Percentiles rank a stretch among this genome's conserved stretches.
These are phyloP conservation scores for Tylopilus cervinicoccineus DNA, from an alignment of 768 basidiomycete species.

Conservation along the genomic window DNA sequence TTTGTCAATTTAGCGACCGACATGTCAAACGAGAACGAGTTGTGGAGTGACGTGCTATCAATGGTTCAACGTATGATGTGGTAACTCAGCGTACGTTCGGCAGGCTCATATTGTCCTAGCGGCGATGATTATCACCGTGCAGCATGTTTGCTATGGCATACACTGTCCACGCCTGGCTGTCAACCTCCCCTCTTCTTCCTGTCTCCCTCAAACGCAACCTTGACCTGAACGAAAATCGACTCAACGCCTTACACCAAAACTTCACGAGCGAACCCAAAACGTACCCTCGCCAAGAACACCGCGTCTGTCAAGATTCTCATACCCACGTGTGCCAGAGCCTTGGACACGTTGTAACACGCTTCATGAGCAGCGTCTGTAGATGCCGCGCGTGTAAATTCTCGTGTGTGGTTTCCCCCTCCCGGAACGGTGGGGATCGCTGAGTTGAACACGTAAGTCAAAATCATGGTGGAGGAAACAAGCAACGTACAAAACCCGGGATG, in stretches of 20 bases:
- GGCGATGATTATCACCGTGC: no score
- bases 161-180: not conserved
- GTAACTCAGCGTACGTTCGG: no score
- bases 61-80: no score
- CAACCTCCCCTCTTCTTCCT: constrained; percentile 13
- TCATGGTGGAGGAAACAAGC: not conserved
- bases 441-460: not conserved
- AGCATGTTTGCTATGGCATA: no score
- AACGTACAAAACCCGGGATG: constrained; percentile 57
- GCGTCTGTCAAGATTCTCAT: constrained; percentile 65
- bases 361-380: constrained; percentile 57
- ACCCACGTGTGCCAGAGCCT: constrained; percentile 66
- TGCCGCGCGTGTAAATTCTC: constrained; percentile 58
- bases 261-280: constrained; percentile 5
- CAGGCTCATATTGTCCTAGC: no score
- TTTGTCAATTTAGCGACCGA: no score
- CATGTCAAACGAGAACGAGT: no score
- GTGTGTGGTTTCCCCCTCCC: constrained; percentile 75
- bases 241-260: not conserved
- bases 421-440: constrained; percentile 68
- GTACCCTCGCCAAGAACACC: constrained; percentile 52
- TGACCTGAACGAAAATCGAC: constrained; percentile 33
- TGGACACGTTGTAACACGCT: constrained; percentile 62
- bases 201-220: constrained; percentile 45
- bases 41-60: no score